Base-by-base conservation (phyloP, 352 stramenopile genomes). In the Phytophthora parvispora region DNA sequence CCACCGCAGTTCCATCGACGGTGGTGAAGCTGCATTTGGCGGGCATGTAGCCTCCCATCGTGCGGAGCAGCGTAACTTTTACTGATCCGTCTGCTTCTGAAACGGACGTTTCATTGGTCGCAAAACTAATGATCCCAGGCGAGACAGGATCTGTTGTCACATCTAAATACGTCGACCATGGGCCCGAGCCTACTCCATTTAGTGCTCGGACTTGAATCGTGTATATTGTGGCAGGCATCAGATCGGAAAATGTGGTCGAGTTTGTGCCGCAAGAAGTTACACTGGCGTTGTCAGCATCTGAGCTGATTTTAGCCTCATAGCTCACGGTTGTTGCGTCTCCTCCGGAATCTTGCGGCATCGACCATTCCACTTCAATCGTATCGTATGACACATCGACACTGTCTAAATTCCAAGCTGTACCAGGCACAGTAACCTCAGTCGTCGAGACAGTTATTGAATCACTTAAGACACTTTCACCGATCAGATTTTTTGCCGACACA, bases 101-200 rank as follows among this genome's bases (percentile, higher is more conserved):
- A 7, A 87, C 64, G 3, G 28, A 67, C 1, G 60, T 27, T 3
- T 51, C 51, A 1, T 40, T 53, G 0, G 18, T 38, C 2, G 28
- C 18, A 25, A 91, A 90, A n/a, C 64, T 67, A 16, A 91, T 84
- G 5, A 76, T 62, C 5, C 83, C 83, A 16, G 83, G 77, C 0
- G 75, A 83, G 8, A 89, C 61, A 1, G 79, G 73, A 40, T 91
- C 73, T 0, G 83, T 91, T 16, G 62, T 74, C 20, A 73, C 64
- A 18, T 60, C 47, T 16, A 86, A 29, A 1, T 25, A 27, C 1
- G 16, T 8, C 58, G 75, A 87, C 83, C 83, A 91, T 0, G 36
- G 10, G 1, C 81, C 71, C 4, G 29, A 22, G 0, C 64, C 67
- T 27, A 43, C 20, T 5, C 29, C 3, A 22, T 87, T 89, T 10